Conservation (phyloP, 2,329 filamentous ascomycete species). For the Ustulina deusta region DNA sequence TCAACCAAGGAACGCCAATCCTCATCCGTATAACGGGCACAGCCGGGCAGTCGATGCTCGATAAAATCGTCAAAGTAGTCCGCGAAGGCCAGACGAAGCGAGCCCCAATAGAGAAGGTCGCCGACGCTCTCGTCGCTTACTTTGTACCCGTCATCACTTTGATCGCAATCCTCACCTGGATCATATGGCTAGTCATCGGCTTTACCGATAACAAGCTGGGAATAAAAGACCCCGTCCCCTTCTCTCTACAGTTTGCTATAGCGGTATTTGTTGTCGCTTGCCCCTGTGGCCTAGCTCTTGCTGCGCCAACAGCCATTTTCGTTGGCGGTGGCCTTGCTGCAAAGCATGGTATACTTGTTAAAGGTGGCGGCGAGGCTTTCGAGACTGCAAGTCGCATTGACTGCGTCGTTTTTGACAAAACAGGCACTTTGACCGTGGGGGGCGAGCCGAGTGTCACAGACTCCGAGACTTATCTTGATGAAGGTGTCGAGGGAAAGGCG, state of each 20-base stretch:
- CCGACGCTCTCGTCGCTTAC: constrained; percentile 78
- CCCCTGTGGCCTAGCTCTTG: constrained; percentile 84
- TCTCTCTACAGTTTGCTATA: constrained; percentile 85
- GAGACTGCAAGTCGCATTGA: constrained; percentile 84
- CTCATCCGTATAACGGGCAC: constrained; percentile 73
- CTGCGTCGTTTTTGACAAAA: constrained; percentile 89
- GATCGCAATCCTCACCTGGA: constrained; percentile 77
- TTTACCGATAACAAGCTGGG: constrained; percentile 67
- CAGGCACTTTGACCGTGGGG: constrained; percentile 81
- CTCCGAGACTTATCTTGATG: constrained; percentile 56
- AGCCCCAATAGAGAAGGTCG: constrained; percentile 80
- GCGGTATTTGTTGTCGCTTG: constrained; percentile 89
- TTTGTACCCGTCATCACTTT: constrained; percentile 80
- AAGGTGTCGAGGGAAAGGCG: constrained; percentile 40
- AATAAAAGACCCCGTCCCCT: constrained; percentile 52
- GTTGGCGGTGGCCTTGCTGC: constrained; percentile 85
- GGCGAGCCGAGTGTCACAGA: constrained; percentile 78
- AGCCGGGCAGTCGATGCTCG: constrained; percentile 79
- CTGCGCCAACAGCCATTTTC: constrained; percentile 87
- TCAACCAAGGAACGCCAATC: constrained; percentile 76
- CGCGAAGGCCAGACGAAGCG: constrained; percentile 81
- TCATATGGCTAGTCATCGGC: constrained; percentile 76
- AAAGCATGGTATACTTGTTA: constrained; percentile 82
- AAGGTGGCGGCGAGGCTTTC: constrained; percentile 87
- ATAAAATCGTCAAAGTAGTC: constrained; percentile 81